These are phyloP conservation scores for Austroboletus eburneus DNA, from an alignment of 768 basidiomycete species.

Conservation along the genomic window DNA sequence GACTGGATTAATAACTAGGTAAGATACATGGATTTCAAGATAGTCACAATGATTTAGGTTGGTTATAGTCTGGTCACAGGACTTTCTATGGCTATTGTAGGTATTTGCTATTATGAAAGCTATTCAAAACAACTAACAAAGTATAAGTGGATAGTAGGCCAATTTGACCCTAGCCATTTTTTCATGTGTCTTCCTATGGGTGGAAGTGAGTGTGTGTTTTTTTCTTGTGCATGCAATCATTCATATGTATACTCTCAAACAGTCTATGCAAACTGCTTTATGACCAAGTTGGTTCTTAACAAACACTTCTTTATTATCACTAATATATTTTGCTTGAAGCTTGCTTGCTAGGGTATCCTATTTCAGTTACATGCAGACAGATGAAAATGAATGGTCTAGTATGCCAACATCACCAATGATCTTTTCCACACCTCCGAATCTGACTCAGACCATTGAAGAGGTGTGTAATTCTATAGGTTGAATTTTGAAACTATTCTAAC, in stretches of 20 bases:
- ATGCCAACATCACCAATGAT: neutral
- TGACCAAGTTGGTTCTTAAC: conserved; percentile 22
- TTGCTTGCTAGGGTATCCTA: conserved; percentile 29
- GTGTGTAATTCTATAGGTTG: conserved; percentile 1
- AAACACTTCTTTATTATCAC: neutral
- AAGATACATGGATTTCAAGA: neutral
- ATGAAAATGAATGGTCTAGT: neutral
- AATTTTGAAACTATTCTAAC: neutral
- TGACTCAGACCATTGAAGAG: neutral
- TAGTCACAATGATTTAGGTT: neutral
- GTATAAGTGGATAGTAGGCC: conserved; percentile 16
- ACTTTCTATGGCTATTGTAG: conserved; percentile 15
- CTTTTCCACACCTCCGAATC: conserved; percentile 3
- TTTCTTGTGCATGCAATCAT: neutral
- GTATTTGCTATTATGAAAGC: neutral
- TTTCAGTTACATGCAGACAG: conserved; percentile 3
- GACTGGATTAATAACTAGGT: conserved; percentile 27
- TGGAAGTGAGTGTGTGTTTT: conserved; percentile 14
- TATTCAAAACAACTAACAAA: neutral
- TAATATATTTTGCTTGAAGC: conserved; percentile 8
- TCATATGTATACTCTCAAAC: neutral
- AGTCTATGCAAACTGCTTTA: conserved; percentile 29
- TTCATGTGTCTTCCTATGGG: conserved; percentile 25
- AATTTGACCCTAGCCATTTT: conserved; percentile 18
- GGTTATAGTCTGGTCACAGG: conserved; percentile 17